Conservation (phyloP, 1,284 basidiomycete genomes). For the Inonotus hispidus region DNA sequence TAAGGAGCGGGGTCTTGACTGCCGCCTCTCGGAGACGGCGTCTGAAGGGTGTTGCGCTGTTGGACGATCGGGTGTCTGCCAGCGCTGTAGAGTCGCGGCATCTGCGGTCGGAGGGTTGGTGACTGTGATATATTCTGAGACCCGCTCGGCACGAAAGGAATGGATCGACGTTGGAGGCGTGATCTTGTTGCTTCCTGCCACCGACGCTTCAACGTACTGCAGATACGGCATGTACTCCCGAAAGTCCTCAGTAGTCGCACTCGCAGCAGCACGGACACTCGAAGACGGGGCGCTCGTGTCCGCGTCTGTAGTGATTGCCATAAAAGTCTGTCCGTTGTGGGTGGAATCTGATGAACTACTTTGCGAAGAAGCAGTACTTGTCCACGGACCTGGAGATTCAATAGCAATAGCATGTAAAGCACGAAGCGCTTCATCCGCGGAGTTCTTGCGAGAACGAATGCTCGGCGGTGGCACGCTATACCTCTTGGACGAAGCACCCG, state of each 20-base stretch:
- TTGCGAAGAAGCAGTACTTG: background rate
- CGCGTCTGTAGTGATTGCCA: conserved; percentile 18
- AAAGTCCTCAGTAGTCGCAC: conserved; percentile 15
- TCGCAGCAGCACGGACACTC: background rate
- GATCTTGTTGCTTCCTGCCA: conserved; percentile 8
- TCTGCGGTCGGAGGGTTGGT: background rate
- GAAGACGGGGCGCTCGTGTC: background rate
- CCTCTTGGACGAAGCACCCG: background rate
- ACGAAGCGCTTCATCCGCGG: conserved; percentile 16
- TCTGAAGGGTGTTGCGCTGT: conserved; percentile 2
- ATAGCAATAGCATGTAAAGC: conserved; percentile 17
- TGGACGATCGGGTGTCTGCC: conserved; percentile 12
- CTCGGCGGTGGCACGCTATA: conserved; percentile 19
- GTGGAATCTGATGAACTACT: conserved; percentile 14
- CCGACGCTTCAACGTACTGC: conserved; percentile 12
- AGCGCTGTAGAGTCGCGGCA: conserved; percentile 8
- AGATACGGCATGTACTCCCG: conserved; percentile 17
- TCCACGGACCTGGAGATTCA: conserved; percentile 5
- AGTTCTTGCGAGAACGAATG: conserved; percentile 12
- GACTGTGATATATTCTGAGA: background rate
- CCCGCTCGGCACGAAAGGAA: conserved; percentile 17
- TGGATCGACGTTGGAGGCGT: background rate
- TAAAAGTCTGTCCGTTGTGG: conserved; percentile 9
- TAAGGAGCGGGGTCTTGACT: conserved; percentile 13
- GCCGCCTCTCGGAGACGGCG: conserved; percentile 1